Conservation (phyloP, 257 asterid species). For the Asclepias syriaca region DNA sequence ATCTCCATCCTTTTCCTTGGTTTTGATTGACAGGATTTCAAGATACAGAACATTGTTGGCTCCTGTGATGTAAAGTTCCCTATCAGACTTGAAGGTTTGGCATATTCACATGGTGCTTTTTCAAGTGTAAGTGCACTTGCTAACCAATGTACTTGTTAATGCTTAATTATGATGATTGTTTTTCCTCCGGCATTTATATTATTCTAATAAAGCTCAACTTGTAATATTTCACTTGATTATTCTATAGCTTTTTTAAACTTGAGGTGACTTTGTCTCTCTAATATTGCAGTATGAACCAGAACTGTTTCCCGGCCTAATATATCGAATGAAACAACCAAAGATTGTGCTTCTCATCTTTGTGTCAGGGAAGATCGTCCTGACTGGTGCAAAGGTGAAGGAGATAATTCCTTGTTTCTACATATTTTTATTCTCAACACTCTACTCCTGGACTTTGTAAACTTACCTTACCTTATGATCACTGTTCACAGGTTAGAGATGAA, state of each 20-base stretch:
- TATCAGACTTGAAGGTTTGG: conserved; percentile 35
- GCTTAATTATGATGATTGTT: background rate
- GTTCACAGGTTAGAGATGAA: conserved; percentile 10
- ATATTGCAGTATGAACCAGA: conserved; percentile 26
- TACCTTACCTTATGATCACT: background rate
- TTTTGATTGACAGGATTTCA: conserved; percentile 25
- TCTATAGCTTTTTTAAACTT: background rate
- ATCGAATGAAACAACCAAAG: conserved; percentile 26
- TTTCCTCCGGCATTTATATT: background rate
- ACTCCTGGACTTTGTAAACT: background rate
- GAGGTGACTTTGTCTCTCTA: background rate
- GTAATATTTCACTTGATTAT: background rate
- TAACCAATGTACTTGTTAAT: background rate
- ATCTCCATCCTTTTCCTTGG: background rate
- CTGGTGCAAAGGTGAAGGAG: conserved; percentile 24
- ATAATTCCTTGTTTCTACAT: background rate
- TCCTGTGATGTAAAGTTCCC: conserved; percentile 34
- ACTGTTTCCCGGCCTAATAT: conserved; percentile 23
- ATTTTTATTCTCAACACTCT: background rate
- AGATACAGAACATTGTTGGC: conserved; percentile 38
- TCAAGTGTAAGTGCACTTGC: conserved; percentile 26
- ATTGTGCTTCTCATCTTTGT: conserved; percentile 25
- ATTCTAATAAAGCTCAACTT: background rate
- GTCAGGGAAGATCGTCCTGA: conserved; percentile 25
- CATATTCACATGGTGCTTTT: conserved; percentile 30